A percentile compares a stretch with the other conserved stretches of the same genome.
These are phyloP conservation scores for Metschnikowia colocasiae DNA, from an alignment of 805 yeast genomes.

Conservation along the genomic window DNA sequence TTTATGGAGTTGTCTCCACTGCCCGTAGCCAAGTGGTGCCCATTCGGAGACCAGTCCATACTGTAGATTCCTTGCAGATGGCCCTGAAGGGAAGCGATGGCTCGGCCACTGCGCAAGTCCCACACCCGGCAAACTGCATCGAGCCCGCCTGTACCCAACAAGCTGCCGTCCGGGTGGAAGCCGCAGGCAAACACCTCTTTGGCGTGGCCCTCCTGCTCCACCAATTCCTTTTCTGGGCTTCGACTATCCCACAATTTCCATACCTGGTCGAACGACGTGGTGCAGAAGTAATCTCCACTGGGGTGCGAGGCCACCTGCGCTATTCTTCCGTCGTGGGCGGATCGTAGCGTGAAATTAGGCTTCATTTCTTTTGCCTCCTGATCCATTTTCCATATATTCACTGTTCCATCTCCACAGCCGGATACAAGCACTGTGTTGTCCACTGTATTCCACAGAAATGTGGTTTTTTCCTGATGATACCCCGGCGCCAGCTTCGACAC, in stretches of 20 bases:
- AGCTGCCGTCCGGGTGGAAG: constrained; percentile 74
- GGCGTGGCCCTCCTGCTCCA: constrained; percentile 82
- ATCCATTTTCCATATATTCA: constrained; percentile 28
- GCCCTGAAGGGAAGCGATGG: constrained; percentile 54
- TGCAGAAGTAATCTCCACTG: constrained; percentile 47
- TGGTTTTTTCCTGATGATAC: constrained; percentile 59
- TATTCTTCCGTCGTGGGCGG: constrained; percentile 50
- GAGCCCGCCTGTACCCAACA: constrained; percentile 71
- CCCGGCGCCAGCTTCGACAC: constrained; percentile 30
- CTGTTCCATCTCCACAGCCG: constrained; percentile 39
- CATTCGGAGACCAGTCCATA: constrained; percentile 72
- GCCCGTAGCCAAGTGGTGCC: constrained; percentile 74
- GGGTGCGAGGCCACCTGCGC: constrained; percentile 67
- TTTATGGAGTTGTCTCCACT: constrained; percentile 78
- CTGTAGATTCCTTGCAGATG: constrained; percentile 72
- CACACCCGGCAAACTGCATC: constrained; percentile 74
- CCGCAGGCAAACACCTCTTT: constrained; percentile 61
- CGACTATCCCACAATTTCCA: constrained; percentile 85
- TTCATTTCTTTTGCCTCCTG: background rate
- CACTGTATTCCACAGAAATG: constrained; percentile 59
- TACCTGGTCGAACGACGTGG: constrained; percentile 79
- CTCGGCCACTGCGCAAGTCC: constrained; percentile 81
- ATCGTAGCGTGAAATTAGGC: constrained; percentile 16
- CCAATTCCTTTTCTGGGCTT: constrained; percentile 39
- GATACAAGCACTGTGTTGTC: constrained; percentile 21